Conservation (phyloP, 2,329 filamentous ascomycete genomes). For the Neobulgaria alba region DNA sequence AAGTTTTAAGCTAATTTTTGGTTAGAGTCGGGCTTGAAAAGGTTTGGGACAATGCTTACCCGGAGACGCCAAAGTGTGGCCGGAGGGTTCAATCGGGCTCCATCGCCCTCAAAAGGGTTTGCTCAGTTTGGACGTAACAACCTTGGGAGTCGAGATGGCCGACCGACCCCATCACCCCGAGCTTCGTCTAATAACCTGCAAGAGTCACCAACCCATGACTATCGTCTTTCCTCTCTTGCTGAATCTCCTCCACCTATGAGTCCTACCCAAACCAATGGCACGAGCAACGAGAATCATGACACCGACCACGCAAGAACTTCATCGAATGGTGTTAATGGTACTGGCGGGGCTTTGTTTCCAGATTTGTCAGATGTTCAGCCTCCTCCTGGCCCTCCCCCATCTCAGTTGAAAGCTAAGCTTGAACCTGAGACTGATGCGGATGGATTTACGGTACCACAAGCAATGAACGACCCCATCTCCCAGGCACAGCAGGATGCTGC, state of each 20-base stretch:
- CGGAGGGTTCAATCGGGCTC: slow-evolving; percentile 44
- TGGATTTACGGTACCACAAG: slow-evolving; percentile 64
- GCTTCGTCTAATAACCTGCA: slow-evolving; percentile 51
- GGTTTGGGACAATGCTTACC: slow-evolving; percentile 61
- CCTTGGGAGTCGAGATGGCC: slow-evolving; percentile 53
- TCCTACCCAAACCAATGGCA: slow-evolving; percentile 22
- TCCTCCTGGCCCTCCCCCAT: slow-evolving; percentile 40
- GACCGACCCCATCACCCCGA: slow-evolving; percentile 40
- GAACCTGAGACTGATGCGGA: slow-evolving; percentile 57
- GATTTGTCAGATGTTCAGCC: slow-evolving; percentile 45
- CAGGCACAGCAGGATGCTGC: slow-evolving; percentile 60
- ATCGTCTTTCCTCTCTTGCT: slow-evolving; percentile 46
- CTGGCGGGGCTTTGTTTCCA: slow-evolving; percentile 21
- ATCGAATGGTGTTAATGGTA: slow-evolving; percentile 40
- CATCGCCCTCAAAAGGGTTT: slow-evolving; percentile 46
- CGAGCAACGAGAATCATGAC: slow-evolving; percentile 12
- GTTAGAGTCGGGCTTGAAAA: slow-evolving; percentile 47
- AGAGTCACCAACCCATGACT: slow-evolving; percentile 35
- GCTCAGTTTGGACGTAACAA: slow-evolving; percentile 48
- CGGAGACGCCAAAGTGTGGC: slow-evolving; percentile 59
- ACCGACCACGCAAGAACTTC: background rate
- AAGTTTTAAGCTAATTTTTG: slow-evolving; percentile 19
- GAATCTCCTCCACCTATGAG: slow-evolving; percentile 41
- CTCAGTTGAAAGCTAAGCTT: slow-evolving; percentile 21
- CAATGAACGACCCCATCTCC: slow-evolving; percentile 57